Percentiles rank a stretch among this genome's conserved stretches.
Evolutionary conservation across 1,284 basidiomycete species (phyloP).

Genomic region (Trichosporon coremiiforme): DNA sequence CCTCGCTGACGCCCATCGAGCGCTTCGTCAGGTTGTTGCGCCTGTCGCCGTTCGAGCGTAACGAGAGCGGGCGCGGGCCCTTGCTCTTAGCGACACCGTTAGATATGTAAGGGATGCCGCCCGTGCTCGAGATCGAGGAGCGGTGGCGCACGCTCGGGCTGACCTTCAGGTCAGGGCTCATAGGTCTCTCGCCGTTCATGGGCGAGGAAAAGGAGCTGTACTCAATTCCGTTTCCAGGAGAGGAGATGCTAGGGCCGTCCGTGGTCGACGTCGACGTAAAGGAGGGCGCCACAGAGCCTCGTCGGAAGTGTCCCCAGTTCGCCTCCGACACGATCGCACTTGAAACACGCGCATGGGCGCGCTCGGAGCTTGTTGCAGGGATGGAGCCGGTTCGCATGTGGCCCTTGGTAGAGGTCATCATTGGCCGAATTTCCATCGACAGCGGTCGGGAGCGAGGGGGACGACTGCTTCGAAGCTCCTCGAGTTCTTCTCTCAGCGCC

Average conservation of each 20-base stretch:
- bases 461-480: slow-evolving; percentile 62
- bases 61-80: slow-evolving; percentile 24
- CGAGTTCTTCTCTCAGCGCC: slow-evolving; percentile 69
- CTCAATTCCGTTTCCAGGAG: slow-evolving; percentile 38
- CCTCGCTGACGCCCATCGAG: slow-evolving; percentile 37
- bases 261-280: slow-evolving; percentile 45
- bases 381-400: slow-evolving; percentile 26
- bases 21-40: slow-evolving; percentile 24
- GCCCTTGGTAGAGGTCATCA: slow-evolving; percentile 10
- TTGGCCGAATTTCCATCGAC: slow-evolving; percentile 22
- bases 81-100: slow-evolving; percentile 50
- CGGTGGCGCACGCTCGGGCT: slow-evolving; percentile 12
- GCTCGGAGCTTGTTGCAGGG: slow-evolving; percentile 21
- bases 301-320: slow-evolving; percentile 45
- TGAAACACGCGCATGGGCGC: slow-evolving; percentile 23
- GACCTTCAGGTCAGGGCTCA: slow-evolving; percentile 19
- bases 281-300: slow-evolving; percentile 45
- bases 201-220: slow-evolving; percentile 20
- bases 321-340: slow-evolving; percentile 30
- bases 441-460: slow-evolving; percentile 18
- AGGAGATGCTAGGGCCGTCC: slow-evolving; percentile 29
- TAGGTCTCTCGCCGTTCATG: slow-evolving; percentile 16
- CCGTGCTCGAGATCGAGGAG: slow-evolving; percentile 22
- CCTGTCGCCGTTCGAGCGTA: slow-evolving; percentile 15
- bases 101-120: slow-evolving; percentile 47